Evolutionary conservation across 345 rosid species (phyloP).

Genomic region (Salix suchowensis): DNA sequence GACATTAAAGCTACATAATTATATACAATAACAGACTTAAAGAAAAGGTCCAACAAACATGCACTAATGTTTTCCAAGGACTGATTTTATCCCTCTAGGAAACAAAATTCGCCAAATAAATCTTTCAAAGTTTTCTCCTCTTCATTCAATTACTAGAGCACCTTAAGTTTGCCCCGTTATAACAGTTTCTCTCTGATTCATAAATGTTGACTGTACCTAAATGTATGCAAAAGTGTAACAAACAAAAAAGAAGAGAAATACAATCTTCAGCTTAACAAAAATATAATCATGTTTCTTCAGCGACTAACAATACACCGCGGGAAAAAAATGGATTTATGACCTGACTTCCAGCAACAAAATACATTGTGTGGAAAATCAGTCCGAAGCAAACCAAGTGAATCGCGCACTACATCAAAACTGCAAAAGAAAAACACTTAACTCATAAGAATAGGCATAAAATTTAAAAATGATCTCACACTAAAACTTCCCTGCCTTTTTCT

Average conservation of each 20-base stretch:
- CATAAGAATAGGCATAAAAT: background rate
- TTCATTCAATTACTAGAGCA: background rate
- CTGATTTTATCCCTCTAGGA: background rate
- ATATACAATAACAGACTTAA: background rate
- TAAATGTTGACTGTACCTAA: background rate
- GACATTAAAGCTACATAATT: background rate
- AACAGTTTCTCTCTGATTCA: background rate
- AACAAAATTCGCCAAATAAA: background rate
- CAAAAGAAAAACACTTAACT: constrained; percentile 7
- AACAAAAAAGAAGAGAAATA: background rate
- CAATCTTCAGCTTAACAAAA: background rate
- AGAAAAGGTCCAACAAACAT: background rate
- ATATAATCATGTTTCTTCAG: background rate
- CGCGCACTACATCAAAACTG: constrained; percentile 85
- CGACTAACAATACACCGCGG: background rate
- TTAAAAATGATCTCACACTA: background rate
- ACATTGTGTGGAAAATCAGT: constrained; percentile 82
- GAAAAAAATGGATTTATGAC: constrained; percentile 25
- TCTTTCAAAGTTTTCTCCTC: background rate
- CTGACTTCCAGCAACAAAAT: constrained; percentile 91
- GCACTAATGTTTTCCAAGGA: background rate
- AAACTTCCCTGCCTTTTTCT: background rate
- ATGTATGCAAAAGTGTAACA: background rate
- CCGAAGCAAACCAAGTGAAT: constrained; percentile 76
- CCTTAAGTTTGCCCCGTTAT: background rate